Conservation (phyloP, 2,329 filamentous ascomycete genomes). For the Penicillium janthinellum region DNA sequence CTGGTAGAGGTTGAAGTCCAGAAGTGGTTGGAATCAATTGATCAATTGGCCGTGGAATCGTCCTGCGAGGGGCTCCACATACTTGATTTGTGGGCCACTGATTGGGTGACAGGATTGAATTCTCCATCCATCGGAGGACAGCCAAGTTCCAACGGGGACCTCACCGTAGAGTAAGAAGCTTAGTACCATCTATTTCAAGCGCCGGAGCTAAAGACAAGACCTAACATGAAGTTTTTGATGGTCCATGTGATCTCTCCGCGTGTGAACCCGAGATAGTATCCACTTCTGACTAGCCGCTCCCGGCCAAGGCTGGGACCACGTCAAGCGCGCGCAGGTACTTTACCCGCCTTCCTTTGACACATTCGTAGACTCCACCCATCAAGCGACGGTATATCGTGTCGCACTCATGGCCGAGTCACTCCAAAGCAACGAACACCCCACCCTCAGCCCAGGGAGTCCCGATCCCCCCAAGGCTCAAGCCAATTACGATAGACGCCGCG, state of each 20-base stretch:
- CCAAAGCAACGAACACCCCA: background rate
- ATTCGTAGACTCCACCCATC: background rate
- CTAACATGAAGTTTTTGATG: background rate
- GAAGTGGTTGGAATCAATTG: background rate
- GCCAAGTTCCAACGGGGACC: no score
- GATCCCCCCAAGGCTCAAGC: background rate
- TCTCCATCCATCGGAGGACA: no score
- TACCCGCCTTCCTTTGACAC: background rate
- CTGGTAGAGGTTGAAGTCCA: background rate
- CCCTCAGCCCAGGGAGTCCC: background rate
- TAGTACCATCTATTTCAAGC: no score
- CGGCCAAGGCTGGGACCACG: background rate
- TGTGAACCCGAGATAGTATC: background rate
- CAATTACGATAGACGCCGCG: background rate
- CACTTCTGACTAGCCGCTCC: background rate
- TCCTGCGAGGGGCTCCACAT: background rate
- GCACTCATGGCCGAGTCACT: background rate
- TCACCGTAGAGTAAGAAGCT: no score
- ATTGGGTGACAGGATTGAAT: background rate
- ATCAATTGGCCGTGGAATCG: background rate
- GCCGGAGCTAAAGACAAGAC: background rate
- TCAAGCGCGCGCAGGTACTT: background rate
- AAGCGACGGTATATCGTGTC: background rate
- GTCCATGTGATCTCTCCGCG: background rate
- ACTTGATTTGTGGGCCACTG: no score